Percentiles rank a stretch among this genome's conserved stretches.
Evolutionary conservation across 306 rosid species (phyloP).

Genomic region (Elaeagnus macrophylla): DNA sequence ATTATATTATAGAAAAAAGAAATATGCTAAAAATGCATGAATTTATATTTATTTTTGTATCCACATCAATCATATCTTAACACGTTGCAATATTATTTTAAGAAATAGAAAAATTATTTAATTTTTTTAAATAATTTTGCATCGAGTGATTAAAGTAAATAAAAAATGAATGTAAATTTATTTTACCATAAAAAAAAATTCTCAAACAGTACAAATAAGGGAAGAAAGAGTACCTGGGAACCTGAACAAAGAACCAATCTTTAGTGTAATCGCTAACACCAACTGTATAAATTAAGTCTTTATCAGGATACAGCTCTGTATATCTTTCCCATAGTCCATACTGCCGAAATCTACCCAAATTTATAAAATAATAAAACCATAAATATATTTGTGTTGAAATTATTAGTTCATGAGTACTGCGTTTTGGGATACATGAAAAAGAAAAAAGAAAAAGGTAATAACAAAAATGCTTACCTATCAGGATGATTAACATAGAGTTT

Average conservation of each 20-base stretch:
- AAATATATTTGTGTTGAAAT: neutral
- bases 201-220: no score
- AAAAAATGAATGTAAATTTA: no score
- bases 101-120: no score
- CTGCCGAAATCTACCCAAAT: slow-evolving; percentile 34
- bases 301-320: slow-evolving; percentile 29
- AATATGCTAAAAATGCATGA: no score
- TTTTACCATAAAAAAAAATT: no score
- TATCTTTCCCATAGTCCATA: slow-evolving; percentile 52
- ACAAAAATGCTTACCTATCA: slow-evolving; percentile 37
- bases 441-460: neutral
- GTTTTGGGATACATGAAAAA: neutral
- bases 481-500: slow-evolving; percentile 70
- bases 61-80: no score
- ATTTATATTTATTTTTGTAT: no score
- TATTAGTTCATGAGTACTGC: no score
- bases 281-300: slow-evolving; percentile 36
- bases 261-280: slow-evolving; percentile 35
- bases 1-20: no score
- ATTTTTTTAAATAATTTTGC: no score
- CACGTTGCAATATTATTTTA: no score
- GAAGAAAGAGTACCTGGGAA: slow-evolving; percentile 31
- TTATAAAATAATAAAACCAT: neutral
- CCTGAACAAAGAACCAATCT: slow-evolving; percentile 53
- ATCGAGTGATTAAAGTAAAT: no score